Evolutionary conservation across 192 early-diverging fungal species (phyloP), one percentile per base, ranked within the genome.

Genomic region (Backusella morwellensis): DNA sequence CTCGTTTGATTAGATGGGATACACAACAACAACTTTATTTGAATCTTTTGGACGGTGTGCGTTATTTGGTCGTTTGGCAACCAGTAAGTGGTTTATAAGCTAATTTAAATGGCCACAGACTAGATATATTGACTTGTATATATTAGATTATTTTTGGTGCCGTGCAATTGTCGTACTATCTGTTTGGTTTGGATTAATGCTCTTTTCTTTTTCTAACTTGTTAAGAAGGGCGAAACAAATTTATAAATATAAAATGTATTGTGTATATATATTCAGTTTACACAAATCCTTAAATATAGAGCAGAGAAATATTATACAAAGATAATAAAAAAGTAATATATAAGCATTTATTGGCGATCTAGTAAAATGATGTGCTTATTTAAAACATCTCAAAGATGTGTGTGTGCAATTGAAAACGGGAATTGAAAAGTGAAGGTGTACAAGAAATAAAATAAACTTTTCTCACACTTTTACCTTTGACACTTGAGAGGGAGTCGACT

Each of bases 21-120:
- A 90, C 89, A 12, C 88, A 88, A 36, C 89, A 90, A 72, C 89
- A 90, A 66, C 81, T 90, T 19, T 90, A 90, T 50, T 76, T 90
- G 17, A 90, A 87, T 68, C 76, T 90, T 11, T 70, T 90, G 70
- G 89, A 90, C 76, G 89, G 87, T 41, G 85, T 90, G 0, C 80
- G 89, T 78, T 90, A 86, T 54, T 42, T 82, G 12, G 86, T 88
- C 47, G 87, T 88, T 32, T 88, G 87, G 87, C 87, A 88, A 66
- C 87, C 87, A 9, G 86, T 87, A 72, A 85, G 82, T 71, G 41
- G 41, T 3, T 19, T 47, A 44, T 34, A 36, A 66, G 56, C 19
- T 23, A n/a, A 69, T 12, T 36, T 4, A 1, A n/a, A 41, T 19
- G 6, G 5, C 44, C 41, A 66, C 59, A 34, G 4, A 26, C 17